phyloP scores from a whole-genome alignment of 2,329 filamentous ascomycete genomes.

The Cytospora mali region DNA sequence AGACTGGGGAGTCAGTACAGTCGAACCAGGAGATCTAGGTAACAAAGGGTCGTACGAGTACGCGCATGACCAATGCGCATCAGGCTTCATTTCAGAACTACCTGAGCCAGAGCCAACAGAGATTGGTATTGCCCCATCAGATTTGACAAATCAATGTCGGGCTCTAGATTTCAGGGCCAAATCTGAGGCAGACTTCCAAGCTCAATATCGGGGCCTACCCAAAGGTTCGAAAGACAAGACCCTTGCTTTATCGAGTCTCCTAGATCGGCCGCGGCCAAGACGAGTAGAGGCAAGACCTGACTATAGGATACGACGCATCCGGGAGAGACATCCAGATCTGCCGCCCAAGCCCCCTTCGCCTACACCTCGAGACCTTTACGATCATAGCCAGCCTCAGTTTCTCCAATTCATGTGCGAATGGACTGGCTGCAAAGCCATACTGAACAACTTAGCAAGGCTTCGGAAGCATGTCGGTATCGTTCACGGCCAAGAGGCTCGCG shows the following conservation, averaged over 20 bases:
- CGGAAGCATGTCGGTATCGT: conserved; percentile 12
- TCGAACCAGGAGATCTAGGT: background rate
- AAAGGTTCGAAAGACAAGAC: background rate
- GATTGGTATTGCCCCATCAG: background rate
- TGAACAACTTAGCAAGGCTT: conserved; percentile 17
- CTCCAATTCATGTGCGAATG: conserved; percentile 11
- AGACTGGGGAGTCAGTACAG: background rate
- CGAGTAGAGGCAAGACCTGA: background rate
- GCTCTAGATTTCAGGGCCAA: background rate
- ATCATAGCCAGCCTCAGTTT: background rate
- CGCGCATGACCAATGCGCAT: no score
- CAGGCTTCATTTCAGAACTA: background rate
- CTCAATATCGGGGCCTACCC: background rate
- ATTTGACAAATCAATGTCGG: background rate
- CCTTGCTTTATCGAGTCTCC: background rate
- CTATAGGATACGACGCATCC: conserved; percentile 1
- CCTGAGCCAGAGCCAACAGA: background rate
- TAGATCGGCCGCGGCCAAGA: conserved; percentile 1
- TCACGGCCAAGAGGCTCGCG: conserved; percentile 3
- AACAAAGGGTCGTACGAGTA: background rate
- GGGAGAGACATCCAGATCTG: background rate
- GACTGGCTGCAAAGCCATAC: conserved; percentile 9
- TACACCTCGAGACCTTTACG: conserved; percentile 9
- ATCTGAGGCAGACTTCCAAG: background rate
- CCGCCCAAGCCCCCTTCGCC: background rate